A percentile compares a stretch with the other conserved stretches of the same genome.
phyloP scores from a whole-genome alignment of 306 rosid species.

The Purshia tridentata region DNA sequence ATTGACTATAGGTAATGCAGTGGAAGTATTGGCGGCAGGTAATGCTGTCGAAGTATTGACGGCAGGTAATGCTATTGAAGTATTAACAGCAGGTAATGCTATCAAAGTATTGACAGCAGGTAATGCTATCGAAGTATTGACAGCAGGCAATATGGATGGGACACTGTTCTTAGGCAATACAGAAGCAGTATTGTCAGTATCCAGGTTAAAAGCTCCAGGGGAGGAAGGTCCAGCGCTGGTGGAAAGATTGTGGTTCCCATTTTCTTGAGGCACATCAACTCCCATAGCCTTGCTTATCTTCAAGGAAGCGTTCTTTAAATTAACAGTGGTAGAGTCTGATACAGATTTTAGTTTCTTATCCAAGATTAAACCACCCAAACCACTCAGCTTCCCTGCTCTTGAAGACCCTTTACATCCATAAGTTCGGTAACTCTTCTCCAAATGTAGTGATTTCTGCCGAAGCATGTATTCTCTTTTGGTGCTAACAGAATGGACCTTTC shows the following conservation, averaged over 20 bases:
- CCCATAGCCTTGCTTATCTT: conserved; percentile 71
- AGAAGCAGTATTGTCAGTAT: conserved; percentile 39
- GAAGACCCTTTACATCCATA: conserved; percentile 77
- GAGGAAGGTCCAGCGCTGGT: conserved; percentile 45
- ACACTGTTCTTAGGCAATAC: conserved; percentile 31
- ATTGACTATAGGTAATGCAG: conserved; percentile 31
- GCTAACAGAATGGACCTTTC: conserved; percentile 57
- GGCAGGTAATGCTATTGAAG: conserved; percentile 13
- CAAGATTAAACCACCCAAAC: conserved; percentile 62
- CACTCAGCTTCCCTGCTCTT: conserved; percentile 66
- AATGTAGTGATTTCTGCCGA: conserved; percentile 72
- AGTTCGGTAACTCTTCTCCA: conserved; percentile 66
- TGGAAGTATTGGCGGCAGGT: conserved; percentile 18
- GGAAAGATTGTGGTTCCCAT: conserved; percentile 40
- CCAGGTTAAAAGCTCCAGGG: conserved; percentile 36
- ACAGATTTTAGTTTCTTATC: conserved; percentile 76
- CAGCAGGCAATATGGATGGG: conserved; percentile 19
- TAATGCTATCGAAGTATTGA: conserved; percentile 11
- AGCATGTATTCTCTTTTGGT: conserved; percentile 77
- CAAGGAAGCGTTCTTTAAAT: conserved; percentile 66
- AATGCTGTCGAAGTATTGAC: conserved; percentile 13
- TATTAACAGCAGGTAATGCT: conserved; percentile 25
- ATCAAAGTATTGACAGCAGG: conserved; percentile 21
- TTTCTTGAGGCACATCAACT: conserved; percentile 57
- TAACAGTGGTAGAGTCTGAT: conserved; percentile 58